Base-by-base conservation (phyloP, 768 basidiomycete species). In the Kwoniella dendrophila region DNA sequence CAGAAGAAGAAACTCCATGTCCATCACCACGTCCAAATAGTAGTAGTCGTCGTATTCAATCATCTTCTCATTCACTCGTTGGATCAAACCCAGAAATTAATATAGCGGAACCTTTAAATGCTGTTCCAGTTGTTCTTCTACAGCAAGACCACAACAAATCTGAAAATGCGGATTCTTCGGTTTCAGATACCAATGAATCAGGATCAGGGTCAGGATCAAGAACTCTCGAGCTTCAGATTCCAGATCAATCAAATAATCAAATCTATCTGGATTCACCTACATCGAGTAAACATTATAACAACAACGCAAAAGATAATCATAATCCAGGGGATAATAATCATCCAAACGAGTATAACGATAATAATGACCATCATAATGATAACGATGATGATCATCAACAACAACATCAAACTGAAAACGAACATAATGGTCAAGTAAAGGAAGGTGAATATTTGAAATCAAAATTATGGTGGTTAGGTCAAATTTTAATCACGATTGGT, bases 401-500 rank as follows among this genome's bases (percentile, higher is more conserved):
- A 10, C 24, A 49, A 41, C 34, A 49, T 11, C 18, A 59, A 8
- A 24, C 22, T 36, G 52, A 38, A 10, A 41, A 61, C 7, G 59
- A 22, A 18, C 52, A 64, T 24, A 66, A 64, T 5, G 60, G 51
- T 22, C 52, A 57, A 18, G 73, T 75, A 20, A 67, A 69, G 32
- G 73, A 75, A 53, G 73, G 73, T 14, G 85, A 86, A 63, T 95
- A 94, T 78, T 82, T 95, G 38, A 87, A 84, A 69, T 91, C 90
- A 4, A 92, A 88, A 75, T 71, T 93, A 65, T 94, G 93, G 94
- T 95, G 95, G 91, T 70, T 84, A 11, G 95, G 95, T 0, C 89
- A 97, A 70, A 63, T 86, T 14, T 82, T 96, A 50, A 93, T 97
- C 87, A 91, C 92, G 66, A 62, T 95, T 22, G 95, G 95, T 14